Percentiles rank a stretch among this genome's conserved stretches.
phyloP scores from a whole-genome alignment of 129 eudicot genomes.

The Centella asiatica region DNA sequence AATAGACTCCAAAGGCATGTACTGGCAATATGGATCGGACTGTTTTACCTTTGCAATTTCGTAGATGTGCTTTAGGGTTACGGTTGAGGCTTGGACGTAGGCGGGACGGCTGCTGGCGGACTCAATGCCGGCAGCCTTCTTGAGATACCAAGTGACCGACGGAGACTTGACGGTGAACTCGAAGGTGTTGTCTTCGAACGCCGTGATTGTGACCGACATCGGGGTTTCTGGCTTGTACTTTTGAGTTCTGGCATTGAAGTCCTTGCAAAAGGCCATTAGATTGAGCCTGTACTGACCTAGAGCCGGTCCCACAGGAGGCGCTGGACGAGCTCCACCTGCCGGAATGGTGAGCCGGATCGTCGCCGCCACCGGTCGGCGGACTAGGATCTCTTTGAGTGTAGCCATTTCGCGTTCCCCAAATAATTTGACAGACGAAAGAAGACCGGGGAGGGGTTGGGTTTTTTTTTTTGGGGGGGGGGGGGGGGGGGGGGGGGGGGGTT shows the following conservation, averaged over 20 bases:
- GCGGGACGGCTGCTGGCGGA: conserved; percentile 56
- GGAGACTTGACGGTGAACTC: conserved; percentile 70
- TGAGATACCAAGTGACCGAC: conserved; percentile 67
- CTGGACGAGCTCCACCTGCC: conserved; percentile 75
- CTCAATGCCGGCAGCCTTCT: conserved; percentile 77
- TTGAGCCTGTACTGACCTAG: conserved; percentile 77
- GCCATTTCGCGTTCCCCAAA: conserved; percentile 41
- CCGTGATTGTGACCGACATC: conserved; percentile 61
- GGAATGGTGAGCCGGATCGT: conserved; percentile 75
- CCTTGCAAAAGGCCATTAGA: conserved; percentile 87
- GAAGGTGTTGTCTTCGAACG: conserved; percentile 67
- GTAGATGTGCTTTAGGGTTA: conserved; percentile 61
- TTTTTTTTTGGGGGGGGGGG: too few relatives aligned
- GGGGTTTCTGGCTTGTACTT: conserved; percentile 78
- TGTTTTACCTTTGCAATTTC: conserved; percentile 85
- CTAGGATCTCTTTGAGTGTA: conserved; percentile 57
- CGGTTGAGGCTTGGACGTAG: conserved; percentile 50
- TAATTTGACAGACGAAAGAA: too few relatives aligned
- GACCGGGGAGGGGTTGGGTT: too few relatives aligned
- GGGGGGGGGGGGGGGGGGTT: too few relatives aligned
- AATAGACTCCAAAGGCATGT: conserved; percentile 63
- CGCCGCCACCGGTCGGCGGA: conserved; percentile 68
- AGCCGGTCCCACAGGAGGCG: conserved; percentile 74
- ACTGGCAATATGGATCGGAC: conserved; percentile 56
- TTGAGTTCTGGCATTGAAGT: conserved; percentile 79